Evolutionary conservation across 2,329 filamentous ascomycete genomes (phyloP), one percentile per base, ranked within the genome.

Genomic region (Chrysoporthe puriensis): DNA sequence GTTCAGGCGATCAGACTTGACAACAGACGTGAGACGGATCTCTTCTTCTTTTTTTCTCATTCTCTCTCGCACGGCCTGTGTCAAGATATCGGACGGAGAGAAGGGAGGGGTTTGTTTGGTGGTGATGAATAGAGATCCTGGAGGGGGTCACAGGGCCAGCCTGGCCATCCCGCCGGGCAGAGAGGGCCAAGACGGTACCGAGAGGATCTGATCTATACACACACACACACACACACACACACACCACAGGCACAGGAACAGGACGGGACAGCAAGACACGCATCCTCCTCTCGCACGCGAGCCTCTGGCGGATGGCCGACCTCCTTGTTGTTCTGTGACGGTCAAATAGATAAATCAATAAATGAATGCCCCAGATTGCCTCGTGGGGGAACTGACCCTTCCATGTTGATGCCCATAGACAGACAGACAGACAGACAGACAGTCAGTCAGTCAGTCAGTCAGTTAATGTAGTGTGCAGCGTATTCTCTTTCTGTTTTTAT

Each of bases 1-100:
- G 64, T 66, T 66, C 64, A 62, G 64, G 64, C 62, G 62, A 64
- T 57, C 62, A 64, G 5, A 6, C 62, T 56, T 63, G 26, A 26
- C 26, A 26, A 26, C 21, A 26, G 7, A 36, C 57, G 52, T 14
- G 62, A 21, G 26, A 64, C 36, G 57, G 40, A 61, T 32, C 40
- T 21, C 42, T 32, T 21, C 56, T n/a, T 14, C 34, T 26, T 26
- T 2, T 26, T 26, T 26, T 26, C 26, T 2, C 26, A 1, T 2
- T 26, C 1, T 26, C 26, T 26, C 26, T 26, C 1, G 26, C 26
- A 26, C 26, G 26, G 26, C 26, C 26, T 21, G 21, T 21, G 21
- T 21, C 34, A 50, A 18, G n/a, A 16, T 34, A 40, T 32, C 42
- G 18, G 26, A 57, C 16, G 52, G n/a, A n/a, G 26, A 26, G 42